A percentile compares a stretch with the other conserved stretches of the same genome.
Evolutionary conservation across 2,329 filamentous ascomycete species (phyloP).

Genomic region (Penicillium sp.): DNA sequence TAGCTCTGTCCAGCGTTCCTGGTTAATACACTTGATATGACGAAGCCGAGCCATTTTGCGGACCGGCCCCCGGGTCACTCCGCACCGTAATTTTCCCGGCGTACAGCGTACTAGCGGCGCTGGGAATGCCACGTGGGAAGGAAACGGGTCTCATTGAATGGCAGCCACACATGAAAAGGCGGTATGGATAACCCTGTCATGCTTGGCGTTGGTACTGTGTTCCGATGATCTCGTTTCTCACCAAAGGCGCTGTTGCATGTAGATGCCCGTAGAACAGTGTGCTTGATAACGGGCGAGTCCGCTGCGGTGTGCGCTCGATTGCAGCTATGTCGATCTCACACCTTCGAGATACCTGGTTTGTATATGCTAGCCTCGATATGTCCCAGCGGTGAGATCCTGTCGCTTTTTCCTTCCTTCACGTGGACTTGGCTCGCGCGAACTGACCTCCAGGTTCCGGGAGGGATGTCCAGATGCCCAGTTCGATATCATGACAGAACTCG

Average conservation of each 20-base stretch:
- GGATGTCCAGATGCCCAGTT: neutral
- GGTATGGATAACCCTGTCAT: slow-evolving; percentile 12
- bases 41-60: slow-evolving; percentile 4
- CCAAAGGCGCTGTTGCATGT: slow-evolving; percentile 1
- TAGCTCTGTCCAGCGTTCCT: neutral
- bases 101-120: neutral
- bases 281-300: neutral
- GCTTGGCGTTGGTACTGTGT: slow-evolving; percentile 4
- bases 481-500: slow-evolving; percentile 31
- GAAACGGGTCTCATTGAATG: slow-evolving; percentile 10
- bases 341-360: neutral
- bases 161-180: slow-evolving; percentile 12
- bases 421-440: neutral
- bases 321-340: slow-evolving; percentile 1
- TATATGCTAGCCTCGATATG: neutral
- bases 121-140: slow-evolving; percentile 20
- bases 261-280: slow-evolving; percentile 3
- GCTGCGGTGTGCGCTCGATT: slow-evolving; percentile 14
- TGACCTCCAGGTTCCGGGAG: neutral
- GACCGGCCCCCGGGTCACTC: neutral
- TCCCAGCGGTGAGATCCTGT: neutral
- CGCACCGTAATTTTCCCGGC: neutral
- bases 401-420: neutral
- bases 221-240: neutral
- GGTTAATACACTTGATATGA: slow-evolving; percentile 1